Evolutionary conservation across 2,329 filamentous ascomycete species (phyloP).

Genomic region (Ceratocystis smalleyi): DNA sequence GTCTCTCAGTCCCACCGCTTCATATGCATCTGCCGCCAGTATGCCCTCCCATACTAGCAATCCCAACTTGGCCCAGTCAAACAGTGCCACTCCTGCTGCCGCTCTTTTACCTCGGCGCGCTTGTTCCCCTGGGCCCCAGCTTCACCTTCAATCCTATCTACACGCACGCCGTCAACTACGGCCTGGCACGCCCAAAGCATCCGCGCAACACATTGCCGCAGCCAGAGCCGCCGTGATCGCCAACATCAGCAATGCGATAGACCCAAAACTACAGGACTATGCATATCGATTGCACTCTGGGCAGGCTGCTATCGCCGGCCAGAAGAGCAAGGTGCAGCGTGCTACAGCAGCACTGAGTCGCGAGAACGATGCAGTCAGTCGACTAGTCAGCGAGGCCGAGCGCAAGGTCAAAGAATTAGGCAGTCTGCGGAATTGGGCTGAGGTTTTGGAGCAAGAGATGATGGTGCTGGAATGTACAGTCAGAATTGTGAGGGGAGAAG

Average conservation of each 20-base stretch:
- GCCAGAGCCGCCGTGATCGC: slow-evolving; percentile 45
- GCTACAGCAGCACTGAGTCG: slow-evolving; percentile 44
- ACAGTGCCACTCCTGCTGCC: background rate
- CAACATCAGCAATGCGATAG: slow-evolving; percentile 53
- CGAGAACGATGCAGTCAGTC: slow-evolving; percentile 50
- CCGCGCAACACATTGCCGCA: slow-evolving; percentile 36
- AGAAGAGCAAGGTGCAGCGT: slow-evolving; percentile 49
- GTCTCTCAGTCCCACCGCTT: background rate
- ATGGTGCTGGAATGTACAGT: slow-evolving; percentile 49
- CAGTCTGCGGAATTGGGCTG: slow-evolving; percentile 75
- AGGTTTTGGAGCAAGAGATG: slow-evolving; percentile 58
- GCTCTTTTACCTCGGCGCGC: too few species aligned
- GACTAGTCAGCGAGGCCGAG: slow-evolving; percentile 46
- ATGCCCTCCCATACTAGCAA: too few species aligned
- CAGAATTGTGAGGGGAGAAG: slow-evolving; percentile 25
- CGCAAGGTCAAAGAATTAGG: slow-evolving; percentile 60
- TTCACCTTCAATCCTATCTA: background rate
- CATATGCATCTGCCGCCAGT: background rate
- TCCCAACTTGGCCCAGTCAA: background rate
- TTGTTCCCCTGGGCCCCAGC: background rate
- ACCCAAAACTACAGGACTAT: slow-evolving; percentile 51
- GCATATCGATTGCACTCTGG: slow-evolving; percentile 56
- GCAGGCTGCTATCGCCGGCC: slow-evolving; percentile 45
- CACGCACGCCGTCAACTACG: slow-evolving; percentile 22
- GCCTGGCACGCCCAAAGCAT: slow-evolving; percentile 28